Conservation (phyloP, 78 protist genomes). For the Dictyostelium firmibasis region DNA sequence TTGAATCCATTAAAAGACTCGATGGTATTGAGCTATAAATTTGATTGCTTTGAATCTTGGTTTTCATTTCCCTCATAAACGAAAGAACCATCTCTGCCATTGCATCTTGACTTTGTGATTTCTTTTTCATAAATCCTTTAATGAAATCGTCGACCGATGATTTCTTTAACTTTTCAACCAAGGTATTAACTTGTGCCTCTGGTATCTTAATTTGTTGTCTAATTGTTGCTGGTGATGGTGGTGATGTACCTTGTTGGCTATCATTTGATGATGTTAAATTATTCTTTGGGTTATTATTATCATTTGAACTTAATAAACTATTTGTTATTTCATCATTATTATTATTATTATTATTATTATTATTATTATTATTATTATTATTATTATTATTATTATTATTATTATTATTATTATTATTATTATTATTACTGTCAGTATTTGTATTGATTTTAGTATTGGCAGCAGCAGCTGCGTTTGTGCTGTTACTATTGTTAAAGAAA, state of each 20-base stretch:
- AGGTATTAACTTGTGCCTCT: constrained; percentile 25
- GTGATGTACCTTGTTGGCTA: neutral
- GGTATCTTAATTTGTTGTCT: constrained; percentile 7
- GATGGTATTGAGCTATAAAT: constrained; percentile 10
- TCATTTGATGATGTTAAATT: neutral
- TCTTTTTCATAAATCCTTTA: constrained; percentile 45
- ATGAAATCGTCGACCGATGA: constrained; percentile 36
- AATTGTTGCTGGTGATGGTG: neutral
- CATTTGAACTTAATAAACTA: neutral
- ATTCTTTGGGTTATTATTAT: neutral
- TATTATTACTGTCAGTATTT: neutral
- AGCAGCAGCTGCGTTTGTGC: neutral
- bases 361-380: neutral
- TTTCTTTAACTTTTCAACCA: constrained; percentile 62
- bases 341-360: neutral
- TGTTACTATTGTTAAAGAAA: neutral
- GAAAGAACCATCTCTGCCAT: constrained; percentile 60
- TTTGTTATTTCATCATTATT: neutral
- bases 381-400: neutral
- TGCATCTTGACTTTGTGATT: constrained; percentile 27
- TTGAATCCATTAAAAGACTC: neutral
- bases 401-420: neutral
- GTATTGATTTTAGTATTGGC: neutral
- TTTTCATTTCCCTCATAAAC: constrained; percentile 67
- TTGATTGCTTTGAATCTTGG: constrained; percentile 43